Evolutionary conservation across 2,329 filamentous ascomycete genomes (phyloP).

Genomic region (Blastomyces emzantsi): DNA sequence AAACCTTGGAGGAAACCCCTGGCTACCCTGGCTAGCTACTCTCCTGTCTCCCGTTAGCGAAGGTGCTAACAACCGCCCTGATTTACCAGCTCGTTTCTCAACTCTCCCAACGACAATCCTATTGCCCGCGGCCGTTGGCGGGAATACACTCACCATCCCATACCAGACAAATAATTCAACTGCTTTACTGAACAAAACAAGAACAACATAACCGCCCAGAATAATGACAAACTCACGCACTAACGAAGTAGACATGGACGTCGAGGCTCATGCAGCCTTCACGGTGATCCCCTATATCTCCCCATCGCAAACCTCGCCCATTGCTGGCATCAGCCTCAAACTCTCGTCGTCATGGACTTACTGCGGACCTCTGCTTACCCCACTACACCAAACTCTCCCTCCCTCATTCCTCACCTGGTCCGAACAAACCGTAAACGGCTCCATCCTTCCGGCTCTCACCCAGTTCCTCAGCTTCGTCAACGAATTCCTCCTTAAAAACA

Average conservation of each 20-base stretch:
- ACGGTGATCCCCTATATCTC: constrained; percentile 16
- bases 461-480: constrained; percentile 25
- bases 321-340: constrained; percentile 12
- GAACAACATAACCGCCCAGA: no score
- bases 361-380: constrained; percentile 34
- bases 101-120: background rate
- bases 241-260: constrained; percentile 15
- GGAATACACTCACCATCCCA: background rate
- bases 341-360: constrained; percentile 37
- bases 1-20: background rate
- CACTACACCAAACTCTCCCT: constrained; percentile 24
- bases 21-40: background rate
- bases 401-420: constrained; percentile 35
- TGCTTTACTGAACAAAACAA: background rate
- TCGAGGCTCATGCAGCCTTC: constrained; percentile 17
- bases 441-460: constrained; percentile 30
- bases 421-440: constrained; percentile 26
- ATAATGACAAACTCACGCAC: background rate
- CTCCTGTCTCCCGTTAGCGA: background rate
- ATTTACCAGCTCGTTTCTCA: background rate
- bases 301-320: constrained; percentile 1
- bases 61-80: background rate
- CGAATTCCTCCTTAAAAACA: constrained; percentile 31
- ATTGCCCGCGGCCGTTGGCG: background rate
- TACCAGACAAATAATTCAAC: background rate